Evolutionary conservation across 176 grass and related monocot species (phyloP).

Genomic region (Eleusine coracana): DNA sequence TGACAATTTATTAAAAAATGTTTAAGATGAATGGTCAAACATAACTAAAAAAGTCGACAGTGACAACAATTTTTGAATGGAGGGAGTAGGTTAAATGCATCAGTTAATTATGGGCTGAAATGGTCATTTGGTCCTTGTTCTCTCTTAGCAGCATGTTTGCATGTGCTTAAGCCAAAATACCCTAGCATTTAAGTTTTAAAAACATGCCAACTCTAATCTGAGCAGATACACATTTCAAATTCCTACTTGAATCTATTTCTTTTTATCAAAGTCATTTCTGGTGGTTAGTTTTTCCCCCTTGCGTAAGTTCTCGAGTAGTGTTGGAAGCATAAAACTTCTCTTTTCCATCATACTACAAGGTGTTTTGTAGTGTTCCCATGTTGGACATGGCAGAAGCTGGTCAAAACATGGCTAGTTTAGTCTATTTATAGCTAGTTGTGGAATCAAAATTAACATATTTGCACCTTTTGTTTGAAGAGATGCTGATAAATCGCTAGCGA

Average conservation of each 20-base stretch:
- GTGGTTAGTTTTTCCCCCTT: slow-evolving; percentile 14
- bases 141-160: not conserved
- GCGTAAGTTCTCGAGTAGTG: slow-evolving; percentile 14
- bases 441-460: slow-evolving; percentile 26
- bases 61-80: too few species aligned
- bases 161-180: not conserved
- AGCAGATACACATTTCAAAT: slow-evolving; percentile 14
- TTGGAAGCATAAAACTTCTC: slow-evolving; percentile 1
- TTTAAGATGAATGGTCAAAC: too few species aligned
- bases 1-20: too few species aligned
- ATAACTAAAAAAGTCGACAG: too few species aligned
- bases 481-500: not conserved
- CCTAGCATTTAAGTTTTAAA: not conserved
- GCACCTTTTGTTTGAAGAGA: not conserved
- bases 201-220: slow-evolving; percentile 16
- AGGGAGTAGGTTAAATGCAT: not conserved
- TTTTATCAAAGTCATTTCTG: not conserved
- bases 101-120: not conserved
- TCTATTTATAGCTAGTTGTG: slow-evolving; percentile 17
- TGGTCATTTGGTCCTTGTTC: not conserved
- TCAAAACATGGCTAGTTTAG: not conserved
- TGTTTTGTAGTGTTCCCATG: slow-evolving; percentile 9
- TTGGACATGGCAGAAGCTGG: slow-evolving; percentile 12
- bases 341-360: slow-evolving; percentile 13
- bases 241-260: not conserved